Conservation (phyloP, 2,329 filamentous ascomycete species). For the Dothideomycetes sp. region DNA sequence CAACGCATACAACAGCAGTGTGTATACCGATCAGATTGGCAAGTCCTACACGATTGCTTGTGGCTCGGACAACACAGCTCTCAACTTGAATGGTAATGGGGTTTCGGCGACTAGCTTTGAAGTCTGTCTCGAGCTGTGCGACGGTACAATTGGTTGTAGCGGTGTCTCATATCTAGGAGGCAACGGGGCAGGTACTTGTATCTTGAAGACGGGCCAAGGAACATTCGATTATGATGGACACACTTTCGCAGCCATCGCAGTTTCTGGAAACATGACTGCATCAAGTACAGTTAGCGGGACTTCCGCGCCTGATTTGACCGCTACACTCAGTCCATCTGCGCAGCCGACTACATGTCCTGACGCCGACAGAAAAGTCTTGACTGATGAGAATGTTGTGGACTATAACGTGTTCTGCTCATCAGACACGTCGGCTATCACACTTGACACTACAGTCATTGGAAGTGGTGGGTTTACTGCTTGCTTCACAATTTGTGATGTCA, state of each 20-base stretch:
- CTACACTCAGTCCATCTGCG: slow-evolving; percentile 1
- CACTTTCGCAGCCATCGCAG: slow-evolving; percentile 13
- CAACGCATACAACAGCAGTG: slow-evolving; percentile 14
- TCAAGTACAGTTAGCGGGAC: slow-evolving; percentile 1
- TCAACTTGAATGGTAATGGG: neutral
- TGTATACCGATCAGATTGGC: slow-evolving; percentile 14
- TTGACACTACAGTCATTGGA: neutral
- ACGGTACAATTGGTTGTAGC: slow-evolving; percentile 14
- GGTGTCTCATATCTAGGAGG: slow-evolving; percentile 17
- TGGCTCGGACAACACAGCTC: slow-evolving; percentile 12
- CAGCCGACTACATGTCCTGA: slow-evolving; percentile 11
- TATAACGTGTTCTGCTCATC: slow-evolving; percentile 17
- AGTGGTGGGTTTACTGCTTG: slow-evolving; percentile 16
- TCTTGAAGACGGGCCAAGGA: slow-evolving; percentile 13
- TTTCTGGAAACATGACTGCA: neutral
- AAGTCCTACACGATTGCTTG: slow-evolving; percentile 14
- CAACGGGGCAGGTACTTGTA: slow-evolving; percentile 19
- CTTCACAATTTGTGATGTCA: slow-evolving; percentile 17
- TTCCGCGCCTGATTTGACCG: slow-evolving; percentile 10
- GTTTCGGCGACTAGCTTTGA: slow-evolving; percentile 15
- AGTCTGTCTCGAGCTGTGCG: slow-evolving; percentile 17
- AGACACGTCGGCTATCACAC: slow-evolving; percentile 11
- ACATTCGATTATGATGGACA: slow-evolving; percentile 14
- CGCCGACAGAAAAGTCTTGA: slow-evolving; percentile 11
- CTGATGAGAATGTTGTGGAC: slow-evolving; percentile 13